Evolutionary conservation across 768 basidiomycete species (phyloP).

Genomic region (Austroboletus eburneus): DNA sequence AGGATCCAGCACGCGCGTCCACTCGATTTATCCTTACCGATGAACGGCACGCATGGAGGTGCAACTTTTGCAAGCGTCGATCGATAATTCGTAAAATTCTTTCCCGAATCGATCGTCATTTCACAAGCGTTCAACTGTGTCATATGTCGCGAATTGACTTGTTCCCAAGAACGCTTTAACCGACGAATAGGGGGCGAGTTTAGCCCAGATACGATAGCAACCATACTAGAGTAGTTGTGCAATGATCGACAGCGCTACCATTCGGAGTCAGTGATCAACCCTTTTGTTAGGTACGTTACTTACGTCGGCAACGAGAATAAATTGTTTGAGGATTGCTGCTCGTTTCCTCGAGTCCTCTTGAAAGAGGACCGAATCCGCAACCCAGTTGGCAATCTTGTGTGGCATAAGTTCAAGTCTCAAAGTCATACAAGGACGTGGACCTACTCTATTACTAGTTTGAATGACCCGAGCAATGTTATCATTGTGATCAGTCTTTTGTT

Average conservation of each 20-base stretch:
- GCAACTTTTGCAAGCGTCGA: constrained; percentile 75
- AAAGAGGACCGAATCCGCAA: constrained; percentile 75
- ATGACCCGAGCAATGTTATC: constrained; percentile 89
- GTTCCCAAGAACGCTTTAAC: constrained; percentile 91
- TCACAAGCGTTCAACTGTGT: constrained; percentile 75
- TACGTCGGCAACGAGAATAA: constrained; percentile 90
- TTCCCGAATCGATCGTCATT: constrained; percentile 86
- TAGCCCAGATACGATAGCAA: constrained; percentile 90
- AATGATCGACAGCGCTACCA: constrained; percentile 78
- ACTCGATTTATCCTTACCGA: constrained; percentile 52
- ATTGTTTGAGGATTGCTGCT: constrained; percentile 78
- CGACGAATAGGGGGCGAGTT: constrained; percentile 92
- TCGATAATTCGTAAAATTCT: constrained; percentile 92
- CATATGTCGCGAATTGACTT: constrained; percentile 72
- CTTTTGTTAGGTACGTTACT: constrained; percentile 28
- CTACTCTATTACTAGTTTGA: constrained; percentile 79
- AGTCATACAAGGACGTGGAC: constrained; percentile 16
- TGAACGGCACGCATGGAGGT: constrained; percentile 95
- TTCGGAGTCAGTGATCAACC: not conserved
- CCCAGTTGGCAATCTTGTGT: constrained; percentile 88
- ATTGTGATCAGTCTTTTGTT: constrained; percentile 64
- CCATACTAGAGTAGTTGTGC: constrained; percentile 97
- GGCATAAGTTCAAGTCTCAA: constrained; percentile 1
- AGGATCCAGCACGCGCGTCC: not conserved
- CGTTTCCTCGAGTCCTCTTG: constrained; percentile 83